These are phyloP conservation scores for Globisporangium nodosum DNA, from an alignment of 352 stramenopile genomes.

Conservation along the genomic window DNA sequence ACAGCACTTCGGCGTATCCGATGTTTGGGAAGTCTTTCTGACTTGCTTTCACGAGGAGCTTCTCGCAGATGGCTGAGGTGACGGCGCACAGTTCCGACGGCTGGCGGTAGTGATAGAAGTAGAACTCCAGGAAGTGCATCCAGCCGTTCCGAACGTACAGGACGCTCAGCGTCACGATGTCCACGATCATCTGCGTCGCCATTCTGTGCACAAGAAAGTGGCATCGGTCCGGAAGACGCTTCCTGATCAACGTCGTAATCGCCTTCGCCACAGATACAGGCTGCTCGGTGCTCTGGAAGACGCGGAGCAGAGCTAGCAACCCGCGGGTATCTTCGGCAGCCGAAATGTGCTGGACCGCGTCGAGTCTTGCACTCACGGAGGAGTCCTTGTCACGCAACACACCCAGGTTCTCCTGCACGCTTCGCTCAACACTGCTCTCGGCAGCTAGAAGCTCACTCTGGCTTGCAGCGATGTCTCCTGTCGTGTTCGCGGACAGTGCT, in stretches of 20 bases:
- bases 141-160: conserved; percentile 72
- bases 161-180: conserved; percentile 68
- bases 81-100: conserved; percentile 42
- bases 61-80: conserved; percentile 34
- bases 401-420: conserved; percentile 48
- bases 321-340: conserved; percentile 28
- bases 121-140: conserved; percentile 78
- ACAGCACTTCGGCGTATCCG: conserved; percentile 36
- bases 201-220: conserved; percentile 38
- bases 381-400: conserved; percentile 48
- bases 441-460: not conserved
- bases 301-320: conserved; percentile 52
- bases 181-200: conserved; percentile 52
- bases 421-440: conserved; percentile 1
- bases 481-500: conserved; percentile 22
- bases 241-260: conserved; percentile 44
- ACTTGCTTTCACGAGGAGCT: conserved; percentile 25
- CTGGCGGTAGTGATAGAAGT: conserved; percentile 47
- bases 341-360: conserved; percentile 54
- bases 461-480: conserved; percentile 2
- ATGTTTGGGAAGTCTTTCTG: conserved; percentile 15
- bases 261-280: conserved; percentile 33
- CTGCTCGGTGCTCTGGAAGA: conserved; percentile 44
- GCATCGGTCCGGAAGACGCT: conserved; percentile 41
- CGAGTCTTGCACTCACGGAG: conserved; percentile 33